A percentile compares a stretch with the other conserved stretches of the same genome.
Evolutionary conservation across 1,284 basidiomycete species (phyloP).

Genomic region (Ganoderma lingzhi): DNA sequence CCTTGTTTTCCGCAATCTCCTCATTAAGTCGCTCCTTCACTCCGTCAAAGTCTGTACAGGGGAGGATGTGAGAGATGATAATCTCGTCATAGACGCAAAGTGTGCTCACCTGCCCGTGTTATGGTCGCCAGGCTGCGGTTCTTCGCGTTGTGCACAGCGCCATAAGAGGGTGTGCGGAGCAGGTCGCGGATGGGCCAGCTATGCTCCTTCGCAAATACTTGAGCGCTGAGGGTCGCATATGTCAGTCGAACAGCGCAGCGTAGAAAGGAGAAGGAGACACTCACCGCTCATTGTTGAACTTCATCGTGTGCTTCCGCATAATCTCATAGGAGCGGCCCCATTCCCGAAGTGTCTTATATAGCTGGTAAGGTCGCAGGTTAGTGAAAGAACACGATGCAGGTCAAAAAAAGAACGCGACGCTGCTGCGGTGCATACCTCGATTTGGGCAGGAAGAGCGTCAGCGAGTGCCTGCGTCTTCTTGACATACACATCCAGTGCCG

Average conservation of each 20-base stretch:
- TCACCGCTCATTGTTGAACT: conserved; percentile 18
- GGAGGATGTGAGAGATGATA: not conserved
- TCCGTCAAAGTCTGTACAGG: conserved; percentile 27
- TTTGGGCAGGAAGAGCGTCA: conserved; percentile 20
- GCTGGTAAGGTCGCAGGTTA: conserved; percentile 8
- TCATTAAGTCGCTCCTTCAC: conserved; percentile 24
- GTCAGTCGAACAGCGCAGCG: not conserved
- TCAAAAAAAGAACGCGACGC: not conserved
- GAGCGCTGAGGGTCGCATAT: conserved; percentile 24
- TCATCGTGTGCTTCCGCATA: not conserved
- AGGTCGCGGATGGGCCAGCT: conserved; percentile 34
- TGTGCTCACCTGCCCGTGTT: conserved; percentile 24
- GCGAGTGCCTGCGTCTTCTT: conserved; percentile 29
- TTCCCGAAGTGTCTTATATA: conserved; percentile 13
- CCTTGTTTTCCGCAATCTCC: conserved; percentile 28
- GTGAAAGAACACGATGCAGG: not conserved
- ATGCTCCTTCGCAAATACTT: conserved; percentile 12
- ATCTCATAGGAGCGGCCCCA: conserved; percentile 22
- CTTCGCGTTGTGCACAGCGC: conserved; percentile 29
- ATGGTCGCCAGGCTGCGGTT: conserved; percentile 28
- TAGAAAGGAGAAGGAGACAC: not conserved
- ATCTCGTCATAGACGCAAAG: not conserved
- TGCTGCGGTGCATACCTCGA: conserved; percentile 23
- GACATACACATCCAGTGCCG: conserved; percentile 25
- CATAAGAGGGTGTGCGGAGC: conserved; percentile 30